A percentile compares a stretch with the other conserved stretches of the same genome.
Conservation (phyloP, 1,284 basidiomycete species). For the Tranzscheliella williamsii region DNA sequence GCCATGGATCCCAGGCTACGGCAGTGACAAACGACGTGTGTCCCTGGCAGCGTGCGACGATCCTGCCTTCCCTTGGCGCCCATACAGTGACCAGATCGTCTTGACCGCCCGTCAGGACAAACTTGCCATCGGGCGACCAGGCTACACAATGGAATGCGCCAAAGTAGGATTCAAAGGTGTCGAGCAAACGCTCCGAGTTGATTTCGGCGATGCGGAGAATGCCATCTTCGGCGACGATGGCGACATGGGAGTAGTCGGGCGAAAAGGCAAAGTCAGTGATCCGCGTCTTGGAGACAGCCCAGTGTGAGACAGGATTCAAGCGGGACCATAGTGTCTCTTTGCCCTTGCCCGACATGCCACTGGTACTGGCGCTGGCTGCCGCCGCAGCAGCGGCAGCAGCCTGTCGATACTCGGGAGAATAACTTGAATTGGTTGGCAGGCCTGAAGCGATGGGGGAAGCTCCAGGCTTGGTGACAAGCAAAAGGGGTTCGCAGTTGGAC, state of each 20-base stretch:
- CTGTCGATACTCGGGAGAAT: conserved; percentile 29
- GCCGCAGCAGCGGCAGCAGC: conserved; percentile 23
- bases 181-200: conserved; percentile 41
- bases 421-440: conserved; percentile 10
- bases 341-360: conserved; percentile 34
- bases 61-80: conserved; percentile 58
- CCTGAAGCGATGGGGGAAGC: conserved; percentile 29
- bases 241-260: conserved; percentile 45
- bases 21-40: conserved; percentile 90
- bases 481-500: conserved; percentile 11
- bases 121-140: conserved; percentile 93
- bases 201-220: conserved; percentile 51
- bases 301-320: conserved; percentile 53
- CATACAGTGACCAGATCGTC: conserved; percentile 82
- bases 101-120: conserved; percentile 84
- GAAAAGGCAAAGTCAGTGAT: conserved; percentile 55
- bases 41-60: conserved; percentile 94
- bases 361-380: conserved; percentile 16
- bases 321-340: conserved; percentile 36
- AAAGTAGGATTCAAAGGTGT: conserved; percentile 54
- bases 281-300: conserved; percentile 33
- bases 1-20: conserved; percentile 80
- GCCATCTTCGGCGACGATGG: conserved; percentile 51
- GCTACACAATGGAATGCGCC: conserved; percentile 74
- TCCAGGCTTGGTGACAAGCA: conserved; percentile 37